Evolutionary conservation across 768 basidiomycete species (phyloP).

Genomic region (Boletus reticulatus): DNA sequence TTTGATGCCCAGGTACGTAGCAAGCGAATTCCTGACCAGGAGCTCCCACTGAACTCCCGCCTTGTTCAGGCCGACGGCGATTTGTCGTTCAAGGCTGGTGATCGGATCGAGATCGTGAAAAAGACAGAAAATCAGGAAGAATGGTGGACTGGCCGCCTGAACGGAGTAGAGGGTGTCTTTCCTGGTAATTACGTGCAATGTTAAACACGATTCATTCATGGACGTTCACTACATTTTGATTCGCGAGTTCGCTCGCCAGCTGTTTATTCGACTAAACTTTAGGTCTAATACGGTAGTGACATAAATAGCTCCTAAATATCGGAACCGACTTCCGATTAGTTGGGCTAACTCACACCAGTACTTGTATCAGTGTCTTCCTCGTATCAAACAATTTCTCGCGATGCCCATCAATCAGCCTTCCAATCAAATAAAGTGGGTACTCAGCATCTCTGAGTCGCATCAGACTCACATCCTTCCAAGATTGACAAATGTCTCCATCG

Average conservation of each 20-base stretch:
- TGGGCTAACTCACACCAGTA: too few species aligned
- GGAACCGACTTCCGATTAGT: not conserved
- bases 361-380: too few species aligned
- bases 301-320: constrained; percentile 17
- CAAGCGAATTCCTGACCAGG: not conserved
- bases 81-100: constrained; percentile 84
- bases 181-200: constrained; percentile 58
- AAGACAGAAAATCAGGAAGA: constrained; percentile 81
- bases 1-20: constrained; percentile 78
- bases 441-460: not conserved
- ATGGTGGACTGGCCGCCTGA: constrained; percentile 94
- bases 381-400: not conserved
- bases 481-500: constrained; percentile 95
- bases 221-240: not conserved
- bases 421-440: constrained; percentile 78
- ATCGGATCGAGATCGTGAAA: constrained; percentile 88
- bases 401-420: constrained; percentile 78
- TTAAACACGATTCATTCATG: not conserved
- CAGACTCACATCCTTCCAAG: constrained; percentile 38
- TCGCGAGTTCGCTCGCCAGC: not conserved
- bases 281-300: not conserved
- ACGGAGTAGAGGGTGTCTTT: constrained; percentile 85
- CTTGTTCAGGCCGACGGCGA: constrained; percentile 80
- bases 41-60: not conserved
- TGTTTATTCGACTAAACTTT: not conserved